Evolutionary conservation across 345 rosid species (phyloP), one percentile per base, ranked within the genome.

Genomic region (Hibiscus tridactylites): DNA sequence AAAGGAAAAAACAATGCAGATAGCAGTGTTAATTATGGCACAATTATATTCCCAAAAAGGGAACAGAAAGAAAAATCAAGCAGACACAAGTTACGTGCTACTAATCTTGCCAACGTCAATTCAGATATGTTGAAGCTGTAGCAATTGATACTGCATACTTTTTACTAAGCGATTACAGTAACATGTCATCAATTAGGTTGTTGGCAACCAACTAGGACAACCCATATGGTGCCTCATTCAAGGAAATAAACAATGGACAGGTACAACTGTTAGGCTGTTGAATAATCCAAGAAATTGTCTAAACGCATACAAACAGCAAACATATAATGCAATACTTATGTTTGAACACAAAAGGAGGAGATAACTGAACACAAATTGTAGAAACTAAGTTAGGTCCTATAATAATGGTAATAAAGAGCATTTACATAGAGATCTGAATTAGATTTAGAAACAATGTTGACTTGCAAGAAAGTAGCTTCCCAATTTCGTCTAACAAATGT

Each of bases 401-500:
- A 26, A 66, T 13, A 66, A 66, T 66, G 39, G 37, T 66, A 46
- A 26, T 3, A 26, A 44, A 24, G 57, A 26, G 21, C 70, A 6
- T 66, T 24, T 3, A 13, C 26, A 66, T 15, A 26, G 8, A 33
- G 35, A 47, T 65, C 11, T 5, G 16, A 64, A 64, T 64, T 50
- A n/a, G 16, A 64, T 37, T 64, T 50, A n/a, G 54, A 64, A 56
- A 50, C 72, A 19, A 46, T 50, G 4, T 16, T 26, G 24, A 29
- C 8, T 68, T 29, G 57, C 59, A 68, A 29, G 46, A 52, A 67
- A 47, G 71, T 26, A 53, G 29, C 71, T 65, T 58, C 58, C 47
- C 33, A 70, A 42, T 28, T 26, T 26, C 21, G 10, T 16, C 21
- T 6, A 21, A 73, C 56, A 56, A 61, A 68, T 39, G 58, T 42